Conservation (phyloP, 2,329 filamentous ascomycete species). For the Rachicladosporium sp. region DNA sequence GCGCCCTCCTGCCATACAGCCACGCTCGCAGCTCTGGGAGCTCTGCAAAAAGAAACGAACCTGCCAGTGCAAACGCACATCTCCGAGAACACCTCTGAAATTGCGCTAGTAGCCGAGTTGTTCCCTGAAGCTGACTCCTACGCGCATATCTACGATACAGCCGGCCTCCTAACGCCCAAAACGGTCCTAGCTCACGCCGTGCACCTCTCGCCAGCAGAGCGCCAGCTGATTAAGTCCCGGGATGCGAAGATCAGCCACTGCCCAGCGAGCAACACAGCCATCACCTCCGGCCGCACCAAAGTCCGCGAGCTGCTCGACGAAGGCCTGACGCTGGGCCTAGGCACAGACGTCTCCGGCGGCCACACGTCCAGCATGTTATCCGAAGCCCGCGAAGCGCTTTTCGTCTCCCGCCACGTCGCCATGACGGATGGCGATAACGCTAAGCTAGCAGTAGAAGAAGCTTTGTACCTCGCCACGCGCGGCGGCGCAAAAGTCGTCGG, state of each 20-base stretch:
- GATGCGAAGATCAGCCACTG: constrained; percentile 68
- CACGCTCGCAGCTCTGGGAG: constrained; percentile 52
- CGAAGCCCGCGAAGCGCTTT: constrained; percentile 65
- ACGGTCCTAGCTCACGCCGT: constrained; percentile 82
- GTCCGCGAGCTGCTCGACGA: constrained; percentile 62
- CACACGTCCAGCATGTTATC: constrained; percentile 74
- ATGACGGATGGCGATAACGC: constrained; percentile 34
- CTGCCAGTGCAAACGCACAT: constrained; percentile 81
- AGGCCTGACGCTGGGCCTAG: constrained; percentile 70
- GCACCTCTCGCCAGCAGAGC: constrained; percentile 59
- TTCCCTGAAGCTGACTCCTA: constrained; percentile 58
- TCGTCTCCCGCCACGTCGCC: constrained; percentile 63
- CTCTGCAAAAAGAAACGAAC: constrained; percentile 48
- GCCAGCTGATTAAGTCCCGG: constrained; percentile 47
- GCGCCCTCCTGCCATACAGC: constrained; percentile 42
- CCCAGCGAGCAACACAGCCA: constrained; percentile 70
- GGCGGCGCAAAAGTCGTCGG: constrained; percentile 77
- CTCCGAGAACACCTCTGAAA: constrained; percentile 66
- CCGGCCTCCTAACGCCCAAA: constrained; percentile 53
- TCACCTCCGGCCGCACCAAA: constrained; percentile 66
- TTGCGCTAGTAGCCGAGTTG: constrained; percentile 54
- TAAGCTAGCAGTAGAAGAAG: constrained; percentile 75
- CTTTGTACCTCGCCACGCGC: constrained; percentile 72
- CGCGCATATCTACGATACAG: constrained; percentile 63
- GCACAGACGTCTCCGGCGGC: constrained; percentile 83